phyloP scores from a whole-genome alignment of 23 red algal species.

The Gracilaria caudata region DNA sequence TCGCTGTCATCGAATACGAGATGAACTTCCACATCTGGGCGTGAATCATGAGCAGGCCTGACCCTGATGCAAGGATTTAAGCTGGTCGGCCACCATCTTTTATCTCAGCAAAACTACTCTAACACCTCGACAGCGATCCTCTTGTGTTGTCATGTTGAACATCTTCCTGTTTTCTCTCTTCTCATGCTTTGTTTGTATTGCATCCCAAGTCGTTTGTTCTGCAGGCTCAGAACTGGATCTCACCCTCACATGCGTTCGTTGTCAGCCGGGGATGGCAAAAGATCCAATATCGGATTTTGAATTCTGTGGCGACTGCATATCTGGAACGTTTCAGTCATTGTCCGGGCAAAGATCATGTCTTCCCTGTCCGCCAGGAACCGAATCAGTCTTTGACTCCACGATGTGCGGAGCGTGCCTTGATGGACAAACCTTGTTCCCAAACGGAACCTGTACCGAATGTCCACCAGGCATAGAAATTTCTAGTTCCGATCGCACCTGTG shows the following conservation, averaged over 20 bases:
- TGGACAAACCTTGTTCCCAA: background rate
- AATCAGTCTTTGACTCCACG: background rate
- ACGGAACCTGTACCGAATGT: background rate
- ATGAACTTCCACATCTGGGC: too few relatives aligned
- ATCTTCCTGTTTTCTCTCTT: background rate
- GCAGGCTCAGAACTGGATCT: background rate
- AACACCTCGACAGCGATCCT: background rate
- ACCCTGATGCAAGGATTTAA: too few relatives aligned
- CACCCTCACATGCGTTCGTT: background rate
- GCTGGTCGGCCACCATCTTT: too few relatives aligned
- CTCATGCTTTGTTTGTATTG: background rate
- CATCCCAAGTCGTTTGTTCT: background rate
- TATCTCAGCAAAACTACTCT: too few relatives aligned
- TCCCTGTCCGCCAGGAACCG: background rate
- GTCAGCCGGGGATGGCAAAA: too few relatives aligned
- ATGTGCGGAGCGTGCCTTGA: background rate
- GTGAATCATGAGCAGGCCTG: too few relatives aligned
- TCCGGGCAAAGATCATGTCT: background rate
- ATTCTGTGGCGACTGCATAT: background rate
- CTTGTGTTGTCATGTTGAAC: background rate
- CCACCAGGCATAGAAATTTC: background rate
- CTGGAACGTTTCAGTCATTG: background rate
- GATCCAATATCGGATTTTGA: background rate
- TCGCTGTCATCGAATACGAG: too few relatives aligned
- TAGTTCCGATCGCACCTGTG: background rate